Conservation (phyloP, 345 rosid genomes). For the Pugionium cornutum region DNA sequence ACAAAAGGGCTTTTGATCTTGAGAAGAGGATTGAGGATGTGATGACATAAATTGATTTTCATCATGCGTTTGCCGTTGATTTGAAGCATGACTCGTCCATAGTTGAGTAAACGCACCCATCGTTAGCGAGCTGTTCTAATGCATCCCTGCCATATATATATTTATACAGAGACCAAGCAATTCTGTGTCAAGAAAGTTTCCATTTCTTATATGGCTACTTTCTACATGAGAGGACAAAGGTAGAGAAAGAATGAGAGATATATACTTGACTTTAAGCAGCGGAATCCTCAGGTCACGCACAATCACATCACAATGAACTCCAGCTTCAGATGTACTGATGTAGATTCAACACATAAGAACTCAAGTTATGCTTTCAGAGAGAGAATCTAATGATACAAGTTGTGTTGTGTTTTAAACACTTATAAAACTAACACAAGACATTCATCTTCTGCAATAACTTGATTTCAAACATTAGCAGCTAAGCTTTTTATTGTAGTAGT, state of each 20-base stretch:
- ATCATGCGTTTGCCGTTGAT: conserved; percentile 63
- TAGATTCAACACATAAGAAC: conserved; percentile 14
- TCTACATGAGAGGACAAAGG: background rate
- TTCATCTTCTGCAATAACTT: conserved; percentile 5
- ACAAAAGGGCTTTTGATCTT: conserved; percentile 23
- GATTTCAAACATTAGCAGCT: background rate
- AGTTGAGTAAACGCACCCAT: conserved; percentile 67
- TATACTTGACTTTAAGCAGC: conserved; percentile 59
- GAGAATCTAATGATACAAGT: background rate
- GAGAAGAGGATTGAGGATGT: conserved; percentile 14
- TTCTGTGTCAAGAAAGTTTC: conserved; percentile 10
- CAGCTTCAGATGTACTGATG: conserved; percentile 58
- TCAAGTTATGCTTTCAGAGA: background rate
- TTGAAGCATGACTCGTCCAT: conserved; percentile 68
- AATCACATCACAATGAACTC: conserved; percentile 57
- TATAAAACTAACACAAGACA: background rate
- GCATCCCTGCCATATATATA: conserved; percentile 56
- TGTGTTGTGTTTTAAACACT: background rate
- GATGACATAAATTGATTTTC: background rate
- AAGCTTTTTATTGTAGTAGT: background rate
- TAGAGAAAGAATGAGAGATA: conserved; percentile 28
- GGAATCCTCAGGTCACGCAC: conserved; percentile 65
- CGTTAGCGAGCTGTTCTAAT: conserved; percentile 54
- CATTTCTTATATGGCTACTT: too few species aligned
- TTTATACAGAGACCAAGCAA: background rate